Conservation (phyloP, 768 basidiomycete genomes). For the Mycena floridula region DNA sequence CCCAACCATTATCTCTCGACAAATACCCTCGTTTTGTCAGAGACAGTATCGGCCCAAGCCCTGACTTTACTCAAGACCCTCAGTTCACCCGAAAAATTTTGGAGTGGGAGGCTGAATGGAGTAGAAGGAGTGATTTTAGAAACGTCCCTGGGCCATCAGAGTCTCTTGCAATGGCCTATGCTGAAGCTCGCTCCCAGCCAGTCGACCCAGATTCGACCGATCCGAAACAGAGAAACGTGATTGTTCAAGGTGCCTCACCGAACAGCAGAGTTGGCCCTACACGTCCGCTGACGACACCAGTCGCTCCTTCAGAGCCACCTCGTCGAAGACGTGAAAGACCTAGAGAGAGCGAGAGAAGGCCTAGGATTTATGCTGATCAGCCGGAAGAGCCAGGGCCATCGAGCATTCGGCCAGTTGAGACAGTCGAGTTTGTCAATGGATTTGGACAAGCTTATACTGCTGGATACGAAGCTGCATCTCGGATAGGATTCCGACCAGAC, state of each 20-base stretch:
- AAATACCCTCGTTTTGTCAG: background rate
- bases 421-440: background rate
- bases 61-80: background rate
- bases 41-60: background rate
- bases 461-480: background rate
- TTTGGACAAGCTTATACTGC: background rate
- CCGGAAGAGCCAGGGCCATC: no score
- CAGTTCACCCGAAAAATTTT: background rate
- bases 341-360: no score
- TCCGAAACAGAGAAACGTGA: background rate
- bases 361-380: no score
- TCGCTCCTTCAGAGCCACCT: no score
- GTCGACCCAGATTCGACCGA: background rate
- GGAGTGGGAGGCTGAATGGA: background rate
- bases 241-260: background rate
- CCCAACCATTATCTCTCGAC: background rate
- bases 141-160: background rate
- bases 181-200: background rate
- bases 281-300: no score
- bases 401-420: no score
- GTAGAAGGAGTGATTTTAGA: background rate
- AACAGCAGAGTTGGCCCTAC: no score
- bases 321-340: no score
- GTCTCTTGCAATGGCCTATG: background rate
- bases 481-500: no score